Percentiles rank a stretch among this genome's conserved stretches.
phyloP scores from a whole-genome alignment of 2,329 filamentous ascomycete species.

The Cercospora janseana region DNA sequence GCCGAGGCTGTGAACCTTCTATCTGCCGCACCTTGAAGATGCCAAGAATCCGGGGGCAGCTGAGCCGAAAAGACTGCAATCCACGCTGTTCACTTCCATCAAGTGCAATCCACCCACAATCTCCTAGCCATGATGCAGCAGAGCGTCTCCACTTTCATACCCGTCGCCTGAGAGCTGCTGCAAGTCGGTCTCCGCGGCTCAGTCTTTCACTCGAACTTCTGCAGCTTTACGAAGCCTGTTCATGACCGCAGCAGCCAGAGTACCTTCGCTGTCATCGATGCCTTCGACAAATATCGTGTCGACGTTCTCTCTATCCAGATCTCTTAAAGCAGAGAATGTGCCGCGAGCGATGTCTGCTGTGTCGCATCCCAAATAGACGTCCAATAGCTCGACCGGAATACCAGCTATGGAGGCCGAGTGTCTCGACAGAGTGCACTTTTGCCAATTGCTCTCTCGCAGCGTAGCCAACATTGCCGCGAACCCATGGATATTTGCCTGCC shows the following conservation, averaged over 20 bases:
- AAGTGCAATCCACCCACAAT: too few species aligned
- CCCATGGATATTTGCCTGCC: conserved; percentile 30
- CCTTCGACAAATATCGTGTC: conserved; percentile 90
- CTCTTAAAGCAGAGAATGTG: conserved; percentile 81
- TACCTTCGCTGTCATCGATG: conserved; percentile 63
- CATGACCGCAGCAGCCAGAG: conserved; percentile 71
- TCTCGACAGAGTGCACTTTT: conserved; percentile 7
- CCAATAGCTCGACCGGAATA: conserved; percentile 50
- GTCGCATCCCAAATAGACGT: conserved; percentile 70
- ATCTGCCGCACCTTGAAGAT: neutral
- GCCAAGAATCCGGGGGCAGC: conserved; percentile 6
- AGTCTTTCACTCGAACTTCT: conserved; percentile 35
- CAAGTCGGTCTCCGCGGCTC: neutral
- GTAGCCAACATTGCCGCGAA: conserved; percentile 32
- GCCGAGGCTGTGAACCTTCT: conserved; percentile 1
- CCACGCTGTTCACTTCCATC: too few species aligned
- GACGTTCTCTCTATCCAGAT: conserved; percentile 75
- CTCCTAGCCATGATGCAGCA: too few species aligned
- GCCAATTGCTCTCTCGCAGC: conserved; percentile 20
- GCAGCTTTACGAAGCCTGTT: conserved; percentile 53
- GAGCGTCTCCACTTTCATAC: too few species aligned
- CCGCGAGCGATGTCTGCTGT: conserved; percentile 76
- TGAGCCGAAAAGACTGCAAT: neutral
- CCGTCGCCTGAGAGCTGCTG: too few species aligned
- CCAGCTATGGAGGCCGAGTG: conserved; percentile 13